Evolutionary conservation across 257 asterid species (phyloP), one percentile per base, ranked within the genome.

Genomic region (Solanum rostratum): DNA sequence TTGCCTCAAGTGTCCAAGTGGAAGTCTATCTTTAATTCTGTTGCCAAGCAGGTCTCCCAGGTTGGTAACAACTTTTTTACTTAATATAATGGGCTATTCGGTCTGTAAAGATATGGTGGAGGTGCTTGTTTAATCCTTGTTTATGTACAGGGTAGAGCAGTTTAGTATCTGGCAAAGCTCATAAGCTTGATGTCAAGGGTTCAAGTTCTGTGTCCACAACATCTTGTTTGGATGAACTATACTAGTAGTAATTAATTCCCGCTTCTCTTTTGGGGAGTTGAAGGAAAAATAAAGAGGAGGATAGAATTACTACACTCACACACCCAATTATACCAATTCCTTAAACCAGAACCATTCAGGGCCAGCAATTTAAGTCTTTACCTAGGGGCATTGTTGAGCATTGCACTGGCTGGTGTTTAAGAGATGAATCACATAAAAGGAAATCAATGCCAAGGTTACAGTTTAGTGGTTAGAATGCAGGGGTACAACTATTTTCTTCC

Each of bases 1-100:
- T 88, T 92, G 81, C 86, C 97, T 87, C 98, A 89, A 83, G 91
- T 89, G 81, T 91, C 99, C 85, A 92, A 88, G 92, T 96, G 99
- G 99, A 83, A 83, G 39, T 83, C 80, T 33, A 68, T 83, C 68
- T 12, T 83, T 50, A 71, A 83, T 63, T 83, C 81, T 46, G 79
- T 83, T 83, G 85, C 85, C 81, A 83, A 83, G 49, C 85, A 83
- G 81, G 81, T 83, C 39, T 83, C 85, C 50, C 85, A 83, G 81
- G 85, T 83, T 33, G 39, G 66, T 73, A 33, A 10, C 41, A 68
- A 29, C 24, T 37, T 20, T 37, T 68, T 83, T 30, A 5, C 27
- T 63, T 50, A 29, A 14, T 78, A 14, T 29, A 78, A 27, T 50
- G 27, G 27, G 63, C 10, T 78, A 19, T 50, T 50, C 27, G 2